Evolutionary conservation across 768 basidiomycete genomes (phyloP), one percentile per base, ranked within the genome.

Genomic region (Boletus vinaceobasis): DNA sequence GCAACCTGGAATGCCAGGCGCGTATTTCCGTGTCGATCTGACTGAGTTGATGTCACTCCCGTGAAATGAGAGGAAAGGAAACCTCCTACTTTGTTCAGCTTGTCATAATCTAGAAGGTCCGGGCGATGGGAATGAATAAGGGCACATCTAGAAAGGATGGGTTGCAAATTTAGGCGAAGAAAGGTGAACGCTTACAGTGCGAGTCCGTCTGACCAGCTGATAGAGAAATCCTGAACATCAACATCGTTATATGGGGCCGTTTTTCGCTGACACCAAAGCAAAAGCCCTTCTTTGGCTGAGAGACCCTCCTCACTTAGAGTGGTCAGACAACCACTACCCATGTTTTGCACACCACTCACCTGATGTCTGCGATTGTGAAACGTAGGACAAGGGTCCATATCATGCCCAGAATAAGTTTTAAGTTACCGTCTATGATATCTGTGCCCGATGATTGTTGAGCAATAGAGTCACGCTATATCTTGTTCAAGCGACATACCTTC

Each of bases 371-470:
- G 60, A 99, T 98, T 6, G 95, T 97, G 71, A 98, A 98, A 13
- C 96, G 88, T 32, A 98, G 80, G 65, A 99, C 94, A 36, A 98
- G 81, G 0, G 93, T 96, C 97, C 97, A 98, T 60, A 99, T 98
- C 95, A 95, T 93, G 32, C 93, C 95, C n/a, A 98, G 82, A 48
- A 96, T 98, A 52, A 99, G 87, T 73, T 98, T 99, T 59, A 95
- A 72, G 70, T 96, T 97, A n/a, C 95, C 95, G 70, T 99, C 97
- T 53, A 99, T 94, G 68, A 98, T 97, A 71, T 98, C 96, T 95
- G 56, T n/a, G 47, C 36, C 50, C 50, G 39, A 49, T 47, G 4
- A n/a, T 38, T 38, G 31, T 33, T 60, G 39, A 55, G 61, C 31
- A 50, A 46, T 17, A 37, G 29, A n/a, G 32, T 19, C 19, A 26